These are phyloP conservation scores for Phytophthora capsici DNA, from an alignment of 352 stramenopile genomes.

Conservation along the genomic window DNA sequence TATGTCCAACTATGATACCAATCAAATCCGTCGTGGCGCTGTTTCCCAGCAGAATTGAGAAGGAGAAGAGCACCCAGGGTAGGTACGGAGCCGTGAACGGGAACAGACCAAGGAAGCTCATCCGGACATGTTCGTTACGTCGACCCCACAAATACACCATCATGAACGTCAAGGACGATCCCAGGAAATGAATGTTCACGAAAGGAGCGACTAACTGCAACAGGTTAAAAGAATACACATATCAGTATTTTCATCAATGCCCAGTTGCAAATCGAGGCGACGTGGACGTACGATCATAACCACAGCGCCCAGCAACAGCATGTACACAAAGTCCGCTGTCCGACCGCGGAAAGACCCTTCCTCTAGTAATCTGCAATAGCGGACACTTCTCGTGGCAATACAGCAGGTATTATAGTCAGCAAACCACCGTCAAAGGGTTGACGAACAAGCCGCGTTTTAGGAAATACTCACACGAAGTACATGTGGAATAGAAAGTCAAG, in stretches of 20 bases:
- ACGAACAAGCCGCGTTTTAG: constrained; percentile 10
- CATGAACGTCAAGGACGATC: constrained; percentile 99
- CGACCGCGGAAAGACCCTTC: constrained; percentile 98
- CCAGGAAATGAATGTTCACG: constrained; percentile 97
- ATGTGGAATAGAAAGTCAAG: constrained; percentile 99
- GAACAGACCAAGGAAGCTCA: constrained; percentile 98
- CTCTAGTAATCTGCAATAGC: constrained; percentile 97
- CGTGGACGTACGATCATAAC: constrained; percentile 91
- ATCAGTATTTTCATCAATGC: not conserved
- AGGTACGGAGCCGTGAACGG: constrained; percentile 98
- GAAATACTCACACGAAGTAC: constrained; percentile 97
- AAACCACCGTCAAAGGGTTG: not conserved
- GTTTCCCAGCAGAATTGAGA: constrained; percentile 96
- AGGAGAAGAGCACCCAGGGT: constrained; percentile 97
- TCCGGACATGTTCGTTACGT: constrained; percentile 95
- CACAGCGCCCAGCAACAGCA: constrained; percentile 96
- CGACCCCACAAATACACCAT: constrained; percentile 99
- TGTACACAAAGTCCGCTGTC: constrained; percentile 98
- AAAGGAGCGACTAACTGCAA: constrained; percentile 94
- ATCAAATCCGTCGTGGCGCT: constrained; percentile 97
- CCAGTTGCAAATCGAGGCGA: not conserved
- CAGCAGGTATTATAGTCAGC: constrained; percentile 8
- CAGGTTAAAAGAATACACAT: constrained; percentile 2
- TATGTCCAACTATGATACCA: constrained; percentile 98
- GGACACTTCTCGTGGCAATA: constrained; percentile 56